These are phyloP conservation scores for Colletotrichum costaricense DNA, from an alignment of 2,329 filamentous ascomycete genomes.

Conservation along the genomic window DNA sequence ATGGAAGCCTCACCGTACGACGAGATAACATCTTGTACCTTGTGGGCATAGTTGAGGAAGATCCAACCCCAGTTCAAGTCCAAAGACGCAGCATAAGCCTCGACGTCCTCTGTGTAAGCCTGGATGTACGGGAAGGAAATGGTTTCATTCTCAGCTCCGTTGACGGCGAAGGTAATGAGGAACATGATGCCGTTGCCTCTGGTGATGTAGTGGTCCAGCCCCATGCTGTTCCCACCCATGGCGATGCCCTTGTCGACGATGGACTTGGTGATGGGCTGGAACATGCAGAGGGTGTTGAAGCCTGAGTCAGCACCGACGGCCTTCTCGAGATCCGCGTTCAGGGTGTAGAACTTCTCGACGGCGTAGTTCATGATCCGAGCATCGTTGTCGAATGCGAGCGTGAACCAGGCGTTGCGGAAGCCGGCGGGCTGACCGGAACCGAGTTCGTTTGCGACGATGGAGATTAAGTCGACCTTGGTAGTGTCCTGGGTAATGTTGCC, in stretches of 20 bases:
- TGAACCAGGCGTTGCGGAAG: conserved; percentile 50
- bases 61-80: conserved; percentile 43
- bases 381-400: conserved; percentile 49
- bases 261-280: conserved; percentile 47
- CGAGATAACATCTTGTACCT: conserved; percentile 49
- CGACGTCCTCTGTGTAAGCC: conserved; percentile 46
- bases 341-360: conserved; percentile 43
- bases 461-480: conserved; percentile 42
- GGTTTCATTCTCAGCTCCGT: conserved; percentile 46
- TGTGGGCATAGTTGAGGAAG: conserved; percentile 58
- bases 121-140: conserved; percentile 49
- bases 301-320: conserved; percentile 39
- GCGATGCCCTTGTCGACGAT: conserved; percentile 43
- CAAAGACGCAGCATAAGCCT: conserved; percentile 40
- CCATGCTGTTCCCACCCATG: conserved; percentile 49
- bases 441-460: conserved; percentile 45
- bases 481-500: conserved; percentile 40
- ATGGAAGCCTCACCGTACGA: conserved; percentile 52
- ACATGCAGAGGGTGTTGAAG: conserved; percentile 46
- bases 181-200: conserved; percentile 46
- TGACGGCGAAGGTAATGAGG: conserved; percentile 43
- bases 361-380: conserved; percentile 47
- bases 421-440: conserved; percentile 43
- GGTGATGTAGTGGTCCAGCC: conserved; percentile 43
- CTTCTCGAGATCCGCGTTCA: conserved; percentile 42